Percentiles rank a stretch among this genome's conserved stretches.
Evolutionary conservation across 2,329 filamentous ascomycete species (phyloP).

Genomic region (Beauveria varroae): DNA sequence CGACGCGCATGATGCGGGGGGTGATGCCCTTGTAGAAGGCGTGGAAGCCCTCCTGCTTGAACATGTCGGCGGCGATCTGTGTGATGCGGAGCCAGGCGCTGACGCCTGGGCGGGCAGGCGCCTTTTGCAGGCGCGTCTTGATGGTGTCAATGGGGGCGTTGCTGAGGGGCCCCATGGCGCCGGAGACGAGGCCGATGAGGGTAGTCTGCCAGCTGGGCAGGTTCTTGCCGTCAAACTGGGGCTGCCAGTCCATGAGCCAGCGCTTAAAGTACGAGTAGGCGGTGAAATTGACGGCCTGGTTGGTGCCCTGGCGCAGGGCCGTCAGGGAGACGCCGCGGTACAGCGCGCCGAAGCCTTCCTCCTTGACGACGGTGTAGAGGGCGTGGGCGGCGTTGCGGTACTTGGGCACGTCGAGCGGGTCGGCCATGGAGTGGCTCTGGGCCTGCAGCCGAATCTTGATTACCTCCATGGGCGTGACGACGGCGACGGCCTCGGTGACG

Average conservation of each 20-base stretch:
- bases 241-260: conserved; percentile 63
- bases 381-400: conserved; percentile 88
- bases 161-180: conserved; percentile 90
- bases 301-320: conserved; percentile 86
- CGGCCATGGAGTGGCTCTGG: conserved; percentile 95
- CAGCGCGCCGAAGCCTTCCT: conserved; percentile 81
- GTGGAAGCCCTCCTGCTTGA: conserved; percentile 85
- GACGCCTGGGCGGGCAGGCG: conserved; percentile 71
- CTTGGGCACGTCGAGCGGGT: conserved; percentile 92
- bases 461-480: conserved; percentile 98
- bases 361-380: conserved; percentile 79
- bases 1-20: conserved; percentile 92
- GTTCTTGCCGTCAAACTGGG: conserved; percentile 53
- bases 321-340: conserved; percentile 94
- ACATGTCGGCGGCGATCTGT: conserved; percentile 74
- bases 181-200: conserved; percentile 79
- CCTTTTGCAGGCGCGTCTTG: conserved; percentile 93
- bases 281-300: conserved; percentile 98
- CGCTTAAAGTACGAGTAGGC: conserved; percentile 93
- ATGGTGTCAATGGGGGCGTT: conserved; percentile 99
- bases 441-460: conserved; percentile 98
- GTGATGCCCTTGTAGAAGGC: conserved; percentile 99
- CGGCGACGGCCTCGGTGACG: conserved; percentile 90
- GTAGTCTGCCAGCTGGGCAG: conserved; percentile 88
- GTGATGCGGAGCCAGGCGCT: conserved; percentile 73